Conservation (phyloP, 306 rosid genomes). For the Ormosia emarginata region DNA sequence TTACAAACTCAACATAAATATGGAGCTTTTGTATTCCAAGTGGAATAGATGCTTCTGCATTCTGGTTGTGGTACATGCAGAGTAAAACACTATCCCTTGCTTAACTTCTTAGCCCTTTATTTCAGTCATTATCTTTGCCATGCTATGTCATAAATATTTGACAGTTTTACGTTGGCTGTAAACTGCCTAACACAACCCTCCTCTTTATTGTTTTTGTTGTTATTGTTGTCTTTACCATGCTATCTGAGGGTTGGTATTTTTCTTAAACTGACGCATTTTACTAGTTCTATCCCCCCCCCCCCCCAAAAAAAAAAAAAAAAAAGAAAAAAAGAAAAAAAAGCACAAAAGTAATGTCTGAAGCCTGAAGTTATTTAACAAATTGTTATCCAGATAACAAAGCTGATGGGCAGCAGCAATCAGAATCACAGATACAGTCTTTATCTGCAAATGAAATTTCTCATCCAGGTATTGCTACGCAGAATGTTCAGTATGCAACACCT, state of each 20-base stretch:
- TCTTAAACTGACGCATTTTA: not conserved
- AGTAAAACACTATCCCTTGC: not conserved
- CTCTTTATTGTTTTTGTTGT: no score
- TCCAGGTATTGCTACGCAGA: constrained; percentile 42
- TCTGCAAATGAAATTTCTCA: constrained; percentile 58
- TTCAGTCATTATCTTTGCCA: not conserved
- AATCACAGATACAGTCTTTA: constrained; percentile 54
- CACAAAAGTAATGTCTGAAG: constrained; percentile 13
- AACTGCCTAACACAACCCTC: no score
- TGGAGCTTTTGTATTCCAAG: not conserved
- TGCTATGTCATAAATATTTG: no score
- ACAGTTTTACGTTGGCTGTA: no score
- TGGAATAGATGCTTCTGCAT: not conserved
- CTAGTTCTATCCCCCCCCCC: not conserved
- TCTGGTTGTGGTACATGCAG: not conserved
- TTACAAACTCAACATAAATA: not conserved
- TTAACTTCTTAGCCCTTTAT: not conserved
- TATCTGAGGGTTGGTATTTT: not conserved
- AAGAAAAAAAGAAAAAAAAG: not conserved
- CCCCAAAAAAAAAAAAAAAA: not conserved
- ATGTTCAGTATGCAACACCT: constrained; percentile 62
- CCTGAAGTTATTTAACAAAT: constrained; percentile 26
- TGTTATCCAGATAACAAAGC: constrained; percentile 64
- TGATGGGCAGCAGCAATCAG: constrained; percentile 61
- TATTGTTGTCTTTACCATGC: not conserved